Evolutionary conservation across 2,329 filamentous ascomycete species (phyloP).

Genomic region (Septoria linicola): DNA sequence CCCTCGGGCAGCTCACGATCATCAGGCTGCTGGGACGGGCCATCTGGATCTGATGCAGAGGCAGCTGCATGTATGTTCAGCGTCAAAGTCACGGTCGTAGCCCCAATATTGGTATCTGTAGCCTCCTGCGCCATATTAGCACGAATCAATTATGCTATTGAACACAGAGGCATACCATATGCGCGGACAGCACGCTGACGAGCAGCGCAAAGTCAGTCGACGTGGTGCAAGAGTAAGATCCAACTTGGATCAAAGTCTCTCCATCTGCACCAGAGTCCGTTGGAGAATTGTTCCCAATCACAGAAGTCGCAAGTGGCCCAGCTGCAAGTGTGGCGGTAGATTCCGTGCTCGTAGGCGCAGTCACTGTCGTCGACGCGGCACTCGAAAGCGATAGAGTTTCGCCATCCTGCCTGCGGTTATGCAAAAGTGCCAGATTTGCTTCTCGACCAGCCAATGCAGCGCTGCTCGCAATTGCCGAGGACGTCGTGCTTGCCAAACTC

Average conservation of each 20-base stretch:
- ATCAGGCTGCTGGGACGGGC: conserved; percentile 43
- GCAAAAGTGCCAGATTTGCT: not conserved
- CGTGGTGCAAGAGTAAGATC: conserved; percentile 55
- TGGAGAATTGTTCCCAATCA: not conserved
- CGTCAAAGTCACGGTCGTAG: conserved; percentile 54
- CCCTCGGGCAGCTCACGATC: conserved; percentile 45
- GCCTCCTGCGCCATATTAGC: conserved; percentile 23
- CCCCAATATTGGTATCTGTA: conserved; percentile 57
- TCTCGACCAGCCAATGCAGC: conserved; percentile 6
- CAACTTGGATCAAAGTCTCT: conserved; percentile 42
- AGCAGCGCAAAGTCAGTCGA: conserved; percentile 53
- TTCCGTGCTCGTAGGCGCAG: conserved; percentile 7
- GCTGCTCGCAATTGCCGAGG: not conserved
- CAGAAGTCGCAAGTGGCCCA: conserved; percentile 13
- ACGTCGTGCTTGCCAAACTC: conserved; percentile 13
- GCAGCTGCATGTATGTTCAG: conserved; percentile 62
- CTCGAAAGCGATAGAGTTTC: conserved; percentile 8
- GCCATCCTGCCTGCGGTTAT: conserved; percentile 14
- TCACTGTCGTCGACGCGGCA: conserved; percentile 9
- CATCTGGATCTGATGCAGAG: conserved; percentile 43
- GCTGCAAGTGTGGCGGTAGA: conserved; percentile 8
- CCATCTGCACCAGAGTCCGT: conserved; percentile 10
- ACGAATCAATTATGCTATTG: not conserved
- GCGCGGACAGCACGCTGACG: conserved; percentile 52
- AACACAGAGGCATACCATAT: conserved; percentile 41